Evolutionary conservation across 2,329 filamentous ascomycete genomes (phyloP).

Genomic region (Sporothrix protearum): DNA sequence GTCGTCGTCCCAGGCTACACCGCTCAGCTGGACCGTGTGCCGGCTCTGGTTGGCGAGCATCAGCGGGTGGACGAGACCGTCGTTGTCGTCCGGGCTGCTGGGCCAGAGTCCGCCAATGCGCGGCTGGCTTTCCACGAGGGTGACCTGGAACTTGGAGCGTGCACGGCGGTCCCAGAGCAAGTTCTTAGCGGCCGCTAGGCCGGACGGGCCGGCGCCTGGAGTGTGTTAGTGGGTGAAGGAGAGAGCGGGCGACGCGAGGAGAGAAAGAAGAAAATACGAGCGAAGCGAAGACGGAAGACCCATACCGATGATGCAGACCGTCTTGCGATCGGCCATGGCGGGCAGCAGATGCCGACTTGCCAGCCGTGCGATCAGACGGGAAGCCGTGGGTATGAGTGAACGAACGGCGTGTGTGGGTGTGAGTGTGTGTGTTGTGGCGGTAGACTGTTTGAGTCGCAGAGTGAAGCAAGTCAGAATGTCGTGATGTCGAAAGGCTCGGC

Average conservation of each 20-base stretch:
- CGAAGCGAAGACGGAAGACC: not conserved
- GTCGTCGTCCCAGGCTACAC: conserved; percentile 61
- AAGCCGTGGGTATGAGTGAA: not conserved
- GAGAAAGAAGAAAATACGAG: not conserved
- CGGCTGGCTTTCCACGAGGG: conserved; percentile 63
- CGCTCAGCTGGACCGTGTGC: conserved; percentile 70
- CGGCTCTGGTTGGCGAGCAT: conserved; percentile 72
- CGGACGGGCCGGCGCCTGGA: conserved; percentile 64
- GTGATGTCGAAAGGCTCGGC: not conserved
- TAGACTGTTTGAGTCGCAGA: not conserved
- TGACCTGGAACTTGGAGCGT: conserved; percentile 58
- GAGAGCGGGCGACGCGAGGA: not conserved
- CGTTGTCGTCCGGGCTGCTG: conserved; percentile 45
- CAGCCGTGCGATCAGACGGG: not conserved
- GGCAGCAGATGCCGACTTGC: not conserved
- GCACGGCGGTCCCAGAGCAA: conserved; percentile 58
- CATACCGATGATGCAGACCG: conserved; percentile 51
- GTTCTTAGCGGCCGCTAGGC: conserved; percentile 68
- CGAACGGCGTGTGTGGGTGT: not conserved
- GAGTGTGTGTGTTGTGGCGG: not conserved
- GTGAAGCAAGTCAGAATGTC: not conserved
- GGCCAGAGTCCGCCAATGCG: conserved; percentile 79
- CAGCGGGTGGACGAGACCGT: conserved; percentile 58
- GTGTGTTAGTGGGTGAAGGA: not conserved
- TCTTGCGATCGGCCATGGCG: conserved; percentile 36